phyloP scores from a whole-genome alignment of 768 basidiomycete genomes.

The Suillus americanus region DNA sequence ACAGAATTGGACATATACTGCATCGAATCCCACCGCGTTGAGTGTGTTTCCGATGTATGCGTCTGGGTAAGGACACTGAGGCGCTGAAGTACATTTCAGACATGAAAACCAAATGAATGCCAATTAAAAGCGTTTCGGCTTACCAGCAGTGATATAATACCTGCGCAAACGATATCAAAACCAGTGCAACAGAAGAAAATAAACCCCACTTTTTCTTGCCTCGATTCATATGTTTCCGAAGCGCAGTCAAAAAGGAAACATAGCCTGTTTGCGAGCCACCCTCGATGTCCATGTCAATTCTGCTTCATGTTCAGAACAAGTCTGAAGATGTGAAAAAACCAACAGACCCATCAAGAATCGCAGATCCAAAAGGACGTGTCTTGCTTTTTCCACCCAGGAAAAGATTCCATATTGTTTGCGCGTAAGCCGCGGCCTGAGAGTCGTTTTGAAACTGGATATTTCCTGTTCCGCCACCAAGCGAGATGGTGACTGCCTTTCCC shows the following conservation, averaged over 20 bases:
- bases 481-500: conserved; percentile 58
- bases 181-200: conserved; percentile 1
- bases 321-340: not conserved
- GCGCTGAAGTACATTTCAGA: conserved; percentile 21
- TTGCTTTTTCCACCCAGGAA: conserved; percentile 64
- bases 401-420: conserved; percentile 63
- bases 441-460: conserved; percentile 60
- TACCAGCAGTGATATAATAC: conserved; percentile 46
- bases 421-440: conserved; percentile 56
- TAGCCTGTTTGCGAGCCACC: conserved; percentile 35
- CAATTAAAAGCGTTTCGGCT: conserved; percentile 2
- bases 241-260: conserved; percentile 28
- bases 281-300: conserved; percentile 50
- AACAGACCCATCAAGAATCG: conserved; percentile 67
- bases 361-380: conserved; percentile 70
- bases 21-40: conserved; percentile 45
- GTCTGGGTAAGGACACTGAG: conserved; percentile 50
- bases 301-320: conserved; percentile 1
- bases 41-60: conserved; percentile 42
- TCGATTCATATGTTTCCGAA: conserved; percentile 27
- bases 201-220: conserved; percentile 24
- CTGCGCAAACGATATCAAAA: conserved; percentile 16
- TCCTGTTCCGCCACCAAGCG: conserved; percentile 62
- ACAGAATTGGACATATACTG: conserved; percentile 53
- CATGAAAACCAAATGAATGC: not conserved